Percentiles rank a stretch among this genome's conserved stretches.
These are phyloP conservation scores for Rhodocollybia butyracea DNA, from an alignment of 768 basidiomycete genomes.

Conservation along the genomic window DNA sequence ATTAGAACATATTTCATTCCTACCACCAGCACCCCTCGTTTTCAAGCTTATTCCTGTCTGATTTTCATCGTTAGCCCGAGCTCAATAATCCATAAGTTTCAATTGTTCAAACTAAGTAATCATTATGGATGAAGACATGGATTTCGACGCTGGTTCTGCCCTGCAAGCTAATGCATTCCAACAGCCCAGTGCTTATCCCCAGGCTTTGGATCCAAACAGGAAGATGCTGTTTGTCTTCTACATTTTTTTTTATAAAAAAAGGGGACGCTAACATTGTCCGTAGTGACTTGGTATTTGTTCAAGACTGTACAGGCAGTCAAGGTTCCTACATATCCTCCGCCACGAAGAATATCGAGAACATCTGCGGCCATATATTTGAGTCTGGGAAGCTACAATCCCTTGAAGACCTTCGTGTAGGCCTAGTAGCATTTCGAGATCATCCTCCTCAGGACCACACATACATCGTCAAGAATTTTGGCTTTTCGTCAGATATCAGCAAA, in stretches of 20 bases:
- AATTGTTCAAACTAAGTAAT: background rate
- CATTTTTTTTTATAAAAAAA: conserved; percentile 4
- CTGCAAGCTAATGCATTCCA: conserved; percentile 25
- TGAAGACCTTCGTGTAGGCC: conserved; percentile 89
- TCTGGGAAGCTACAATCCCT: conserved; percentile 84
- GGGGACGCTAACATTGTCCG: conserved; percentile 9
- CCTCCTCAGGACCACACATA: conserved; percentile 97
- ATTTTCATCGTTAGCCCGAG: background rate
- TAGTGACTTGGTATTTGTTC: conserved; percentile 92
- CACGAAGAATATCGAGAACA: conserved; percentile 94
- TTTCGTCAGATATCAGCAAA: conserved; percentile 86
- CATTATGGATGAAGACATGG: conserved; percentile 82
- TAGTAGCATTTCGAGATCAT: conserved; percentile 94
- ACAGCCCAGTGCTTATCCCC: background rate
- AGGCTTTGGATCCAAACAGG: conserved; percentile 33
- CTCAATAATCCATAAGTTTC: background rate
- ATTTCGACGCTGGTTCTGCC: conserved; percentile 44
- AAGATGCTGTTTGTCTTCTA: conserved; percentile 70
- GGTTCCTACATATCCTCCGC: conserved; percentile 91
- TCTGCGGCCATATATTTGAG: conserved; percentile 92
- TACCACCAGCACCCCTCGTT: background rate
- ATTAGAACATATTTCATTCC: background rate
- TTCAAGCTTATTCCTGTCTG: background rate
- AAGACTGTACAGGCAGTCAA: conserved; percentile 93
- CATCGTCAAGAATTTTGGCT: conserved; percentile 89